Evolutionary conservation across 345 rosid genomes (phyloP), one percentile per base, ranked within the genome.

Genomic region (Mallotus nudiflorus): DNA sequence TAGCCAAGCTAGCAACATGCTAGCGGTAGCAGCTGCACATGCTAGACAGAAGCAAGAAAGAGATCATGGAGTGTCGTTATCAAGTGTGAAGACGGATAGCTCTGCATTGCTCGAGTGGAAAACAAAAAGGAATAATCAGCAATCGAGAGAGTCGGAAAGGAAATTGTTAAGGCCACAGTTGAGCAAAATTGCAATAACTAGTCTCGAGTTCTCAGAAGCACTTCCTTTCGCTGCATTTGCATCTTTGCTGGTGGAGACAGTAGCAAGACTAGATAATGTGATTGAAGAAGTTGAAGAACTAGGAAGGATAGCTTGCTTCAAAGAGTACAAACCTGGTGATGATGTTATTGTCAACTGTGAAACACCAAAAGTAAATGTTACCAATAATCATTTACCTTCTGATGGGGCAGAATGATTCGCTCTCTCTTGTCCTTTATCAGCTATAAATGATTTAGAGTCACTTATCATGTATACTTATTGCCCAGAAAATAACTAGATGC

Each of bases 181-280:
- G 77, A 88, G 94, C 52, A 89, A 85, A 72, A 80, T 86, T 5
- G 90, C 86, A 2, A 69, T 89, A 63, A 86, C 89, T 1, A 83
- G 88, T 27, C 81, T 90, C 0, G 95, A 90, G 61, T 92, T 92
- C 79, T 86, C 91, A 1, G 92, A 90, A 65, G 97, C 97, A n/a
- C 88, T 93, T 51, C 98, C 98, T 0, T 89, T 93, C 12, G 91
- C 97, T 9, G 93, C 93, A 33, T 93, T 93, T 67, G 96, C 93
- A 10, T 87, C 93, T 25, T 68, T 87, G 80, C 82, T 93, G 4
- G 86, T 86, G 76, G 93, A 93, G 66, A 80, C 85, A 35, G 89
- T 91, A 39, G 93, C 92, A 4, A 84, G 88, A 85, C 91, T 93
- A 6, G 96, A 91, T 58, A 86, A 52, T 37, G 86, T 89, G 44